Base-by-base conservation (phyloP, 2,329 filamentous ascomycete species). In the Penicillium sp. region DNA sequence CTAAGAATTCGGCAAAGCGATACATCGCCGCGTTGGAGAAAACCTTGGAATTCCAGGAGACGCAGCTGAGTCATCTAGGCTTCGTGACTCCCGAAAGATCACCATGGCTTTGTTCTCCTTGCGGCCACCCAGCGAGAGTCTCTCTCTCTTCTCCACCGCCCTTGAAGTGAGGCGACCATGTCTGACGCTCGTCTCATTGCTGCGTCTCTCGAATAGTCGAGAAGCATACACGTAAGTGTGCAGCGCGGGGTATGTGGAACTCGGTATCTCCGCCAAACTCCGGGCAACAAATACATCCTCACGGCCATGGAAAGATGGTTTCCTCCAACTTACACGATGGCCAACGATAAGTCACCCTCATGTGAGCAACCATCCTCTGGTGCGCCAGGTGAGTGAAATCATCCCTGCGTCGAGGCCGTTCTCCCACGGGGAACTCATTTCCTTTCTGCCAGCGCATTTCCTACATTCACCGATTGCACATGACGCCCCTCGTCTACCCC, bases 401-500 rank as follows among this genome's bases (percentile, higher is more conserved):
- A n/a, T n/a, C n/a, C n/a, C n/a, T n/a, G n/a, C n/a, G n/a, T n/a
- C n/a, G n/a, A n/a, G n/a, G n/a, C n/a, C n/a, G n/a, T n/a, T n/a
- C n/a, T n/a, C n/a, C n/a, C n/a, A n/a, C n/a, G n/a, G 25, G 14
- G 4, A 21, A 38, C 41, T 43, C 5, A 37, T 15, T 19, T 31
- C 11, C 11, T n/a, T 21, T 9, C n/a, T n/a, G 2, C 17, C 23
- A 54, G 50, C 38, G 5, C 50, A 45, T 37, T 45, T 43, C 36
- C 39, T 45, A 32, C 45, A 47, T 15, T 41, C 48, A 3, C 27
- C 41, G 3, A 26, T 32, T 11, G 33, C 27, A 4, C 6, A 32
- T 7, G 36, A 42, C 15, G 30, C 26, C 10, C 31, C 36, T 0
- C 38, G 33, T 7, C 21, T 54, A 3, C 67, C 68, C 5, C 65